Evolutionary conservation across 148 eudicot genomes (phyloP).

Genomic region (Heliamphora exappendiculata): DNA sequence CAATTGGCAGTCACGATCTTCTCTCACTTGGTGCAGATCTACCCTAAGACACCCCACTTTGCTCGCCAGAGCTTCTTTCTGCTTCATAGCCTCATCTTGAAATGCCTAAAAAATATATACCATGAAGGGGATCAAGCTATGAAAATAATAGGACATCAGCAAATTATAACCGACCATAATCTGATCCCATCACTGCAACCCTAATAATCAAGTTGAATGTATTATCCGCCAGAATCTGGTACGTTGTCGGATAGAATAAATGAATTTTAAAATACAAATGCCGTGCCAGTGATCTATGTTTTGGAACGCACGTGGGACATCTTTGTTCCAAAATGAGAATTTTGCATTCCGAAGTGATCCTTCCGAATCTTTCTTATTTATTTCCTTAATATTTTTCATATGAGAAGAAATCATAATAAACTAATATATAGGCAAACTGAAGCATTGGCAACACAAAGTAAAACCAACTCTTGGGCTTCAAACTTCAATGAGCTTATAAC

Average conservation of each 20-base stretch:
- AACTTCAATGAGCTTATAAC: neutral
- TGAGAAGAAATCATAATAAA: too few species aligned
- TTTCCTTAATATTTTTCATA: too few species aligned
- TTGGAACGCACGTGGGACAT: too few species aligned
- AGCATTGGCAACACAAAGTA: neutral
- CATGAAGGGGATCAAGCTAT: neutral
- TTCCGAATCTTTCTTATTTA: too few species aligned
- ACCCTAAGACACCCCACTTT: constrained; percentile 61
- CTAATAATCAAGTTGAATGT: neutral
- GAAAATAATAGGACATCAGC: neutral
- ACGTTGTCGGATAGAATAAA: neutral
- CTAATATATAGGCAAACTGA: too few species aligned
- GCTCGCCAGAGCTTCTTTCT: constrained; percentile 60
- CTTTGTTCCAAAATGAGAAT: too few species aligned
- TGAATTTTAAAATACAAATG: neutral
- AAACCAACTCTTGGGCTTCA: neutral
- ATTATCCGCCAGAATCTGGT: neutral
- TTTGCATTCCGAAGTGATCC: too few species aligned
- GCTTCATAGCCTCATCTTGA: constrained; percentile 65
- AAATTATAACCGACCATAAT: neutral
- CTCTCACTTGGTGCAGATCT: constrained; percentile 72
- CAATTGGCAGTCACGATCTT: constrained; percentile 71
- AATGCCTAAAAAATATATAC: constrained; percentile 35
- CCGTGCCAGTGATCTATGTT: too few species aligned
- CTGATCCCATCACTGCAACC: neutral